These are phyloP conservation scores for Adansonia gregorii DNA, from an alignment of 441 rosid genomes.

Conservation along the genomic window DNA sequence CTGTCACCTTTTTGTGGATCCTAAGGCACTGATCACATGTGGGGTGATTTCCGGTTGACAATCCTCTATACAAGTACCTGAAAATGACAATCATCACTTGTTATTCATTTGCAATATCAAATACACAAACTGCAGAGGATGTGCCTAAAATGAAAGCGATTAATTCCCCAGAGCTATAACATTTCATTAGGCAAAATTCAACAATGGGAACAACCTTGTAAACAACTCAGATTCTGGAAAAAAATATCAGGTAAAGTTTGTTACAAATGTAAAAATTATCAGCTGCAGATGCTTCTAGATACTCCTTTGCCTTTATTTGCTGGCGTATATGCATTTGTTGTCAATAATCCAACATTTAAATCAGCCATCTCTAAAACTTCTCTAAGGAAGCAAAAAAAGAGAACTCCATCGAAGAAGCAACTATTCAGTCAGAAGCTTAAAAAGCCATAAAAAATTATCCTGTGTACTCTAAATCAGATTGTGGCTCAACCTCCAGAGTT, in stretches of 20 bases:
- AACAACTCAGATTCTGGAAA: no score
- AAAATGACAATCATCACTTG: not conserved
- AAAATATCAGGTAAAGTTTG: not conserved
- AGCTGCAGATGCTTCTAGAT: not conserved
- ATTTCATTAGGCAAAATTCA: not conserved
- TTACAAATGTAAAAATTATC: not conserved
- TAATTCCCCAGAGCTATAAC: not conserved
- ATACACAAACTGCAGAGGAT: not conserved
- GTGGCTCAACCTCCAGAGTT: not conserved
- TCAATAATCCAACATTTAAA: no score
- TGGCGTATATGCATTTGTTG: not conserved
- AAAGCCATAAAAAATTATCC: not conserved
- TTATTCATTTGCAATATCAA: not conserved
- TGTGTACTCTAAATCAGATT: not conserved
- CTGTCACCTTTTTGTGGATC: constrained; percentile 82
- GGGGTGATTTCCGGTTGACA: constrained; percentile 87
- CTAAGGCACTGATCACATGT: constrained; percentile 87
- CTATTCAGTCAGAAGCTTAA: not conserved
- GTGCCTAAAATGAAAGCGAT: not conserved
- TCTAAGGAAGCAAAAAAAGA: not conserved
- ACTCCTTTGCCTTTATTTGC: not conserved
- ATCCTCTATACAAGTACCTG: constrained; percentile 85
- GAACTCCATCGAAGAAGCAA: not conserved
- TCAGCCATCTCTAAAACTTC: not conserved
- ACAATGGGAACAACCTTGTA: not conserved